A percentile compares a stretch with the other conserved stretches of the same genome.
phyloP scores from a whole-genome alignment of 768 basidiomycete genomes.

The Sarcodon sp. region DNA sequence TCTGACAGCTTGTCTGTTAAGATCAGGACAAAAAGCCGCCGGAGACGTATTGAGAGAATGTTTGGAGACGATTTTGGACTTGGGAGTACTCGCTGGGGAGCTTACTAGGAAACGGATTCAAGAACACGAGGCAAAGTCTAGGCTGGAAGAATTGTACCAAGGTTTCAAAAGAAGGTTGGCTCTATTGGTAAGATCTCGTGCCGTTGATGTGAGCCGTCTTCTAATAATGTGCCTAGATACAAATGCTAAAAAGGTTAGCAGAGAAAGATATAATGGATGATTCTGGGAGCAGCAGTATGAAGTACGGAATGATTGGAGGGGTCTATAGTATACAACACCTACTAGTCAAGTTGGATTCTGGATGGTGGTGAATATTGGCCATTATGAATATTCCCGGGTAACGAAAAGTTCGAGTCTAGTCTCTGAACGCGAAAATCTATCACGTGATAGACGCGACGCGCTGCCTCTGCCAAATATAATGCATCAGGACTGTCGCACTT shows the following conservation, averaged over 20 bases:
- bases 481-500: not conserved
- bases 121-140: conserved; percentile 51
- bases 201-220: not conserved
- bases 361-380: not conserved
- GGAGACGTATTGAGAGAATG: conserved; percentile 52
- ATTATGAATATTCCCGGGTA: not conserved
- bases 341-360: conserved; percentile 8
- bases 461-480: not conserved
- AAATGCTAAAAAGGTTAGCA: conserved; percentile 37
- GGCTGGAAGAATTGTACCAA: conserved; percentile 38
- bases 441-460: conserved; percentile 3
- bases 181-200: conserved; percentile 34
- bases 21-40: conserved; percentile 51
- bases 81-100: conserved; percentile 53
- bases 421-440: not conserved
- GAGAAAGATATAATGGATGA: conserved; percentile 29
- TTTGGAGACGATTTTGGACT: conserved; percentile 54
- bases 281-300: conserved; percentile 1
- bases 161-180: conserved; percentile 44
- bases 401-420: too few relatives aligned
- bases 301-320: conserved; percentile 2
- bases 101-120: conserved; percentile 36
- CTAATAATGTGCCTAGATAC: conserved; percentile 25
- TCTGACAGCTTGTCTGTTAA: conserved; percentile 60
- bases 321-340: conserved; percentile 8